Conservation (phyloP, 129 eudicot genomes). For the Helichrysum umbraculigerum region DNA sequence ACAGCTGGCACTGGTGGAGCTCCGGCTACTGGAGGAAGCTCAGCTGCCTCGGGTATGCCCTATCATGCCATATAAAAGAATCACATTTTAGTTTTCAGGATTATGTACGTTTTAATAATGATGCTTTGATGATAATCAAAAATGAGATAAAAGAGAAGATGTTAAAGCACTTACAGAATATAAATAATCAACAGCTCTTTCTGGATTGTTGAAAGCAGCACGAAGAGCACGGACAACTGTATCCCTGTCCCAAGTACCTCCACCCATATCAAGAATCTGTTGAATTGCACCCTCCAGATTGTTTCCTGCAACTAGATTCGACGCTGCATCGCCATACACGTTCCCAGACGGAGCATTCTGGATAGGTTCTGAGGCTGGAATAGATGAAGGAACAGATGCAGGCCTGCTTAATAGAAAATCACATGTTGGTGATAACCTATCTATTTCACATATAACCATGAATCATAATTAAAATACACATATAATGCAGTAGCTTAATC, state of each 20-base stretch:
- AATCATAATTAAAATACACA: too few species aligned
- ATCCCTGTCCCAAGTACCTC: conserved; percentile 42
- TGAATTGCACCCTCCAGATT: conserved; percentile 38
- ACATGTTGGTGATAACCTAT: background rate
- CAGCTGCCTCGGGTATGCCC: conserved; percentile 88
- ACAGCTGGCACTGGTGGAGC: conserved; percentile 42
- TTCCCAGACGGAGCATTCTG: conserved; percentile 29
- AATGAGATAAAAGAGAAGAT: background rate
- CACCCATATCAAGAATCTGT: conserved; percentile 47
- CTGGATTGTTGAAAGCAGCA: conserved; percentile 41
- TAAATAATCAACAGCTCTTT: conserved; percentile 43
- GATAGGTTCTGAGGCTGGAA: conserved; percentile 29
- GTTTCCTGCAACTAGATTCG: conserved; percentile 36
- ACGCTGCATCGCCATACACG: conserved; percentile 36
- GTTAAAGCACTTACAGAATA: conserved; percentile 27
- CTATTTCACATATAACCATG: background rate
- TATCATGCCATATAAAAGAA: conserved; percentile 26
- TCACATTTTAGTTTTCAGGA: background rate
- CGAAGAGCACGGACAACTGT: conserved; percentile 38
- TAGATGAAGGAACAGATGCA: conserved; percentile 43
- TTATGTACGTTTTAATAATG: background rate
- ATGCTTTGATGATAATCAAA: background rate
- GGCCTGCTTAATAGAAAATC: background rate
- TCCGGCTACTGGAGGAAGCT: conserved; percentile 52
- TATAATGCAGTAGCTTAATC: conserved; percentile 19